Base-by-base conservation (phyloP, 768 basidiomycete genomes). In the Crepidotus variabilis region DNA sequence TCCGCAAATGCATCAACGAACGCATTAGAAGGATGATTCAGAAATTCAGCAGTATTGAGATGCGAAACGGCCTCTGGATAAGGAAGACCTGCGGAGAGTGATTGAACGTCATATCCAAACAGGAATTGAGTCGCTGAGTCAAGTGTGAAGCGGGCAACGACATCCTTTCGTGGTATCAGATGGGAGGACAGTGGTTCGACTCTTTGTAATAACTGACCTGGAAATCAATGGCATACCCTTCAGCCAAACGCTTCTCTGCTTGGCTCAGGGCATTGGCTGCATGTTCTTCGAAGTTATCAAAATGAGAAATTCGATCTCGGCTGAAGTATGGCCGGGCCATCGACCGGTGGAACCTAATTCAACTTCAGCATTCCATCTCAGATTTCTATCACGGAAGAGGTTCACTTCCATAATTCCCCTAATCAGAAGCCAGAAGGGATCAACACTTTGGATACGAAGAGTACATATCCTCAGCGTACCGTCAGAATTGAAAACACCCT, bases 401-500 rank as follows among this genome's bases (percentile, higher is more conserved):
- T 8, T 28, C 28, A 28, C 28, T 28, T 28, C 28, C 28, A 28
- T 28, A 28, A 8, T 28, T 28, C 28, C 8, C 28, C 28, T 28
- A 28, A 28, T 28, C 22, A 18, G n/a, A 47, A 21, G 20, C 1
- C 8, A 20, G 10, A 22, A 7, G 6, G 6, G 32, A 51, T 7
- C 28, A 28, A 34, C 13, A 51, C 8, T 2, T n/a, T n/a, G n/a
- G n/a, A 16, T 21, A 33, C 28, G 4, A 28, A 28, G 3, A 28
- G 8, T 28, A 4, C 55, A 2, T 14, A 6, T 33, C 21, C 34
- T 5, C 43, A 28, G 53, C 73, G 55, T 61, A 78, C 85, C 85
- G 53, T 87, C 85, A 13, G 83, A 81, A 60, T 88, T 87, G 65
- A 88, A 88, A 3, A 88, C 82, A 0, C 87, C 87, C 11, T 77